Conservation (phyloP, 2,329 filamentous ascomycete species). For the Calonectria montana region DNA sequence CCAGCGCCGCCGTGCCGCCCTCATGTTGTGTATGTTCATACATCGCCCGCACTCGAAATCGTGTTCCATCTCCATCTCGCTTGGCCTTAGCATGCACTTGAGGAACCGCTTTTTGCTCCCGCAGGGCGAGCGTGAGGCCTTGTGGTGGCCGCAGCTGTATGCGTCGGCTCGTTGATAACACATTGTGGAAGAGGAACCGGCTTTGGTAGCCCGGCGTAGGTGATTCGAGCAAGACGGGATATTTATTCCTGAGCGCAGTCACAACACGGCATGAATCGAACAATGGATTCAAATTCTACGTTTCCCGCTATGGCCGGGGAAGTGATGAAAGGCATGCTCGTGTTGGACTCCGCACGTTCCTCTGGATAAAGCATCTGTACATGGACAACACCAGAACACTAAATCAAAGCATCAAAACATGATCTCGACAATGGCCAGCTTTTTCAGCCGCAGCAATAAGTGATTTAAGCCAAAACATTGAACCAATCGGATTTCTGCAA, state of each 20-base stretch:
- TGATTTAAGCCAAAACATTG: background rate
- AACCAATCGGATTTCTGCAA: background rate
- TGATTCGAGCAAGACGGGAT: background rate
- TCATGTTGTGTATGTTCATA: background rate
- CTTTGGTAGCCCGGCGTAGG: background rate
- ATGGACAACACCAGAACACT: background rate
- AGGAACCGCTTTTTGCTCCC: background rate
- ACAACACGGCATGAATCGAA: too few species aligned
- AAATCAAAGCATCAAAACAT: background rate
- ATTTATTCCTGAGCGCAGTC: background rate
- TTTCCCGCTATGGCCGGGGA: background rate
- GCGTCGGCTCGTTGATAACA: constrained; percentile 9
- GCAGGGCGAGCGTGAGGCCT: constrained; percentile 44
- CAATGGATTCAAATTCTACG: background rate
- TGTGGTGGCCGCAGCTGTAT: constrained; percentile 45
- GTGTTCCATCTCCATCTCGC: background rate
- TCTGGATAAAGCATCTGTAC: background rate
- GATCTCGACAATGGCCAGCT: background rate
- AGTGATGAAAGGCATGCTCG: background rate
- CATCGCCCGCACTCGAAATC: constrained; percentile 4
- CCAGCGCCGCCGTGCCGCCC: background rate
- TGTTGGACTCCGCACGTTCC: background rate
- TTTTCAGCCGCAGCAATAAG: background rate
- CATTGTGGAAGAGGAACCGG: constrained; percentile 1
- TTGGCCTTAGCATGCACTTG: constrained; percentile 1